Base-by-base conservation (phyloP, 1,139 yeast genomes). In the Williopsis jadinii region DNA sequence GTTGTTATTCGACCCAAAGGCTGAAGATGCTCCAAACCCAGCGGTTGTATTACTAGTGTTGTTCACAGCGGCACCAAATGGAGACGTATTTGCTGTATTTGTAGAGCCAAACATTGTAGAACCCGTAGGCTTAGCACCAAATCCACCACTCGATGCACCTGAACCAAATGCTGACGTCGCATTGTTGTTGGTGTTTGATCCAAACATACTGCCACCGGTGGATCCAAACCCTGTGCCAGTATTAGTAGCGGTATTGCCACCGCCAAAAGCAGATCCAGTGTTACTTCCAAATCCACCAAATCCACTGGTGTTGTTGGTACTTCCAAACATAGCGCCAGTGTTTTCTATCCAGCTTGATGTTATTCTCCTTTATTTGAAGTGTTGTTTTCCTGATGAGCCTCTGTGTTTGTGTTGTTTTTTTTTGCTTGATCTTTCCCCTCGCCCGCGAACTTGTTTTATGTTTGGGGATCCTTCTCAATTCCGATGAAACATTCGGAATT, bases 261-360 rank as follows among this genome's bases (percentile, higher is more conserved):
- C 28, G 9, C 54, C 56, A 32, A 50, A 51, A 2, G 51, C 41
- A 12, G 56, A 44, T 29, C 50, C 49, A 11, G 47, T 42, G 38
- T 45, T 49, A 41, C 63, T 53, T 14, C 82, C 83, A 60, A 79
- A 79, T 28, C 83, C 83, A 32, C 84, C 84, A 54, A 77, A 77
- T 13, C 84, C 84, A 28, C 80, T 70, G 13, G 62, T 60, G 10
- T 63, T 55, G 42, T 55, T 56, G 2, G 55, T 36, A 11, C 53
- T 40, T 11, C 52, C 45, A 35, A 55, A 55, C 59, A 55, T 54
- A 26, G 27, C n/a, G 34, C 14, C 27, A 27, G 35, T 37, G 34
- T 38, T 5, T 27, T 14, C 33, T 10, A 11, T 27, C 9, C 12
- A 11, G 27, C 26, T 14, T 27, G 31, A 13, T 27, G 27, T 34